Base-by-base conservation (phyloP, 257 asterid species). In the Paraleonurus japonicus region DNA sequence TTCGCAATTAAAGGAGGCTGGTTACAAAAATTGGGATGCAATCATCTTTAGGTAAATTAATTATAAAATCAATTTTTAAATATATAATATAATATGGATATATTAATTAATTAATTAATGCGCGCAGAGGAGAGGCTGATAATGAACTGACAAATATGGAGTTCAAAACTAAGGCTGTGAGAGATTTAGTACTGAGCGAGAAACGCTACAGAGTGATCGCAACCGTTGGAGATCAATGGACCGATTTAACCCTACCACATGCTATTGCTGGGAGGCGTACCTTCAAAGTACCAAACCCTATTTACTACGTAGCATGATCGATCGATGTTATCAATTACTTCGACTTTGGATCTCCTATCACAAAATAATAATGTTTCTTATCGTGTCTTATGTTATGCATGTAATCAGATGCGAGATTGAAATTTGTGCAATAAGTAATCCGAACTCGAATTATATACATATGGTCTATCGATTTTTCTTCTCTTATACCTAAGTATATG, bases 191-290 rank as follows among this genome's bases (percentile, higher is more conserved):
- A 22, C 2, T 3, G 0, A 13, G 16, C 0, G 11, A 10, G 1
- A 22, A 54, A 22, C 32, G 62, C 0, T 67, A 32, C 7, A 51
- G 51, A 19, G 32, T 67, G 11, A 47, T 32, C 15, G 63, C 23
- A 0, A 67, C 57, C 11, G 62, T 67, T 1, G 72, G 72, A 67
- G 72, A 67, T 67, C 72, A 67, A 50, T 67, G 72, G 72, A 67
- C 48, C n/a, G 72, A 67, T 9, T 32, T 67, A 5, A 67, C 20
- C 9, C 30, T 59, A 16, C 47, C 54, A 28, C 4, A 67, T 1
- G 3, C 2, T 27, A 3, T 1, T 50, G 51, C 22, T 4, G 63
- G 63, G 2, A 5, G 15, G 1, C 22, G 70, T 1, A 50, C 63
- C 13, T 67, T 67, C 72, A 67, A 67, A 50, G 48, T 67, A 12